A percentile compares a stretch with the other conserved stretches of the same genome.
These are phyloP conservation scores for Spinellus fusiger DNA, from an alignment of 192 early-diverging fungal species.

Conservation along the genomic window DNA sequence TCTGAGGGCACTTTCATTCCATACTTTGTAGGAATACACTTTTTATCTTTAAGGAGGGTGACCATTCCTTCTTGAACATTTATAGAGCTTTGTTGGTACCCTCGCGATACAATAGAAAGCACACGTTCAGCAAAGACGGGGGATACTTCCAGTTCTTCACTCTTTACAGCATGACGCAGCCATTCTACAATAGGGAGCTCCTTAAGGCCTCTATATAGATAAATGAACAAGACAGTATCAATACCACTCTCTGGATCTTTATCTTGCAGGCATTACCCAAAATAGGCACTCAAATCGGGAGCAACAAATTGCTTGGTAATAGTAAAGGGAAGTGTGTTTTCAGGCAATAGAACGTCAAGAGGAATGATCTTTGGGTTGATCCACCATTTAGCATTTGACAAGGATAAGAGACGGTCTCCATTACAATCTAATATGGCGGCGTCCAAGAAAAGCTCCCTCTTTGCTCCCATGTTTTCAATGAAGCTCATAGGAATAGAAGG, in stretches of 20 bases:
- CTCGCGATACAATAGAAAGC: slow-evolving; percentile 45
- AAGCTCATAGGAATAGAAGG: slow-evolving; percentile 23
- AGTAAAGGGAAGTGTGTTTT: slow-evolving; percentile 51
- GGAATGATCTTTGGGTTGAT: slow-evolving; percentile 65
- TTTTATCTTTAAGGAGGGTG: slow-evolving; percentile 31
- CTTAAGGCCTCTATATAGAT: slow-evolving; percentile 16
- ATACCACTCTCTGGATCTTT: not conserved
- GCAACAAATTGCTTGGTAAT: slow-evolving; percentile 61
- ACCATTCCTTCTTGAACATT: slow-evolving; percentile 26
- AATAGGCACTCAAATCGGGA: slow-evolving; percentile 46
- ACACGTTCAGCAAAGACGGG: slow-evolving; percentile 64
- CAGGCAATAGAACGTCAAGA: slow-evolving; percentile 53
- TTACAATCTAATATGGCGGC: slow-evolving; percentile 42
- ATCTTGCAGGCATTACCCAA: slow-evolving; percentile 23
- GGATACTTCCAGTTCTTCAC: slow-evolving; percentile 40
- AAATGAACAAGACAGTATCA: not conserved
- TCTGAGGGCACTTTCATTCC: slow-evolving; percentile 65
- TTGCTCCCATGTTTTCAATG: not conserved
- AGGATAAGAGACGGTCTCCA: slow-evolving; percentile 29
- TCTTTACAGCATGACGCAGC: slow-evolving; percentile 45
- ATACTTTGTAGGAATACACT: slow-evolving; percentile 64
- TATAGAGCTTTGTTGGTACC: slow-evolving; percentile 31
- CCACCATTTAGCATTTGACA: slow-evolving; percentile 51
- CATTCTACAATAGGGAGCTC: slow-evolving; percentile 62
- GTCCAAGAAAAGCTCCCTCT: slow-evolving; percentile 36